phyloP scores from a whole-genome alignment of 148 eudicot genomes.

The Drosera capensis region DNA sequence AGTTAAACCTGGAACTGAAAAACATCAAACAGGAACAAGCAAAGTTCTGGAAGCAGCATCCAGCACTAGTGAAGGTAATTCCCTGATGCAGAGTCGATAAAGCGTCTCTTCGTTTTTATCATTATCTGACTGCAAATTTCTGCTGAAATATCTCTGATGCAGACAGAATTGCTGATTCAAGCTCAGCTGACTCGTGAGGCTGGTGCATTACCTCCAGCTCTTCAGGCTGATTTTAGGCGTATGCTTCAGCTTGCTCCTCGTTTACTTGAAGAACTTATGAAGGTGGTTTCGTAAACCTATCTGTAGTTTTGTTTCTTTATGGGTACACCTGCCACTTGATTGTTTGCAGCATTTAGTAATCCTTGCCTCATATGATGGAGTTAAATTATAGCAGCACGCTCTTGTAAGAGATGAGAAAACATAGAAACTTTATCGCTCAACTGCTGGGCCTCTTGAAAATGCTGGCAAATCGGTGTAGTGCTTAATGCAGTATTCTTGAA shows the following conservation, averaged over 20 bases:
- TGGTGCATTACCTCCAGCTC: slow-evolving; percentile 10
- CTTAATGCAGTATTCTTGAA: no score
- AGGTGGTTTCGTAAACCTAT: slow-evolving; percentile 7
- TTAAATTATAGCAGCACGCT: no score
- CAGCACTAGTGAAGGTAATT: slow-evolving; percentile 13
- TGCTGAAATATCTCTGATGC: neutral
- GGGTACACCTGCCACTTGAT: neutral
- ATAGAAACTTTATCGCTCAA: no score
- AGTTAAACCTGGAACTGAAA: slow-evolving; percentile 15
- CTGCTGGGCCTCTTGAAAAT: no score
- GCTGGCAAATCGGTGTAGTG: no score
- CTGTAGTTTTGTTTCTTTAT: neutral
- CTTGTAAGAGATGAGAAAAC: no score
- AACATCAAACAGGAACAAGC: slow-evolving; percentile 15
- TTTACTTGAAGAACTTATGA: slow-evolving; percentile 26
- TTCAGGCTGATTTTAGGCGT: slow-evolving; percentile 11
- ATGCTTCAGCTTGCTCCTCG: slow-evolving; percentile 21
- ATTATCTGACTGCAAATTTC: neutral
- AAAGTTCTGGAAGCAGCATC: slow-evolving; percentile 18
- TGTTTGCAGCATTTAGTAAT: no score
- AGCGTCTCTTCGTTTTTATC: neutral
- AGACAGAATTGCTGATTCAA: slow-evolving; percentile 16
- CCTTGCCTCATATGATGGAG: no score
- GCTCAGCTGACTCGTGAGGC: slow-evolving; percentile 14
- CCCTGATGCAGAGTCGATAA: neutral